Evolutionary conservation across 805 yeast species (phyloP), one percentile per base, ranked within the genome.

Genomic region (Monosporozyma aerobia): DNA sequence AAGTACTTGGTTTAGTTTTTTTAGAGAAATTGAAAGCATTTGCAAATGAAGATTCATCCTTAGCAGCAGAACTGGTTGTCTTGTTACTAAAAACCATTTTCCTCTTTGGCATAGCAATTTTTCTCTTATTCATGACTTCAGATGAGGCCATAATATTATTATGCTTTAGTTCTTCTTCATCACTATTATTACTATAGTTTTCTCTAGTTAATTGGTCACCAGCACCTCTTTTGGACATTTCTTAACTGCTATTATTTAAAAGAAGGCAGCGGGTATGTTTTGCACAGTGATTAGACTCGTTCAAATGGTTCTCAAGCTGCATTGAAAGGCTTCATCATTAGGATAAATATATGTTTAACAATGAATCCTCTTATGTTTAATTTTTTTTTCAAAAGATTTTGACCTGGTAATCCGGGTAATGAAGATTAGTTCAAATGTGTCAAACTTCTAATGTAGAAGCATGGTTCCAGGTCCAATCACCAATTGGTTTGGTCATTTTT

Each of bases 171-270:
- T 73, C 78, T 16, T 73, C 76, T 40, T 73, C 71, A 39, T 69
- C 72, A 6, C 64, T 65, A 3, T 64, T 69, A 37, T 59, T 58
- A 11, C 61, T 64, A 3, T 63, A 62, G 30, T 68, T 71, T 52
- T 82, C 88, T 57, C 77, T 77, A 16, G 81, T 77, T 48, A 87
- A 71, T 67, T 88, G 95, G 22, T 73, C 68, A 50, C 74, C 78
- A 22, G 90, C 89, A 52, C 76, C 70, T 69, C 96, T 77, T 67
- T 88, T 88, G 2, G 83, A 76, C 87, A 81, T 81, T 29, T 11
- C 16, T 23, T 23, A 14, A 14, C 11, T 23, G 13, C n/a, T 40
- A 8, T 41, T 39, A 8, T 16, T 8, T 2, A 13, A 39, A 2
- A 14, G 13, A 37, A 7, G 14, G 27, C 19, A 22, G 25, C 3